Conservation (phyloP, 441 rosid genomes). For the Macaranga tanarius region DNA sequence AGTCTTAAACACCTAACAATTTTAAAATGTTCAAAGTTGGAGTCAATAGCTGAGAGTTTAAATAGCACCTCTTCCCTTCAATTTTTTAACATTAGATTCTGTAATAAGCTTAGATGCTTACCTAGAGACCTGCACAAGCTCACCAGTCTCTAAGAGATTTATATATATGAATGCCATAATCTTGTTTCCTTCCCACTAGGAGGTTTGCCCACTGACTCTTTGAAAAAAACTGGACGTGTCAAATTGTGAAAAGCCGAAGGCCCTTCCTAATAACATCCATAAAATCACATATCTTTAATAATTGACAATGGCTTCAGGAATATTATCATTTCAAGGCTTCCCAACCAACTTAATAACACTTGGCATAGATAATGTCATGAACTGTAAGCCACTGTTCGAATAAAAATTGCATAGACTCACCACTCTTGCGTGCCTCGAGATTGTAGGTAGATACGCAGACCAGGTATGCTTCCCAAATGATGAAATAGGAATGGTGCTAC, state of each 20-base stretch:
- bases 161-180: neutral
- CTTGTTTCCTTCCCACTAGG: neutral
- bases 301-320: neutral
- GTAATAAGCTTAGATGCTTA: neutral
- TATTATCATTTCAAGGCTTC: neutral
- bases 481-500: neutral
- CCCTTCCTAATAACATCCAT: slow-evolving; percentile 1
- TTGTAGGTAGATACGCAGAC: neutral
- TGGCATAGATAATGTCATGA: no score
- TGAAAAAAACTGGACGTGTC: neutral
- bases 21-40: neutral
- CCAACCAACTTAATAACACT: neutral
- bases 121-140: neutral
- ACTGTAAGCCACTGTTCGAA: neutral
- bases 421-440: neutral
- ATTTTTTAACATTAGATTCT: neutral
- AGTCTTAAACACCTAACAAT: neutral
- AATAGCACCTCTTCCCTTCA: neutral
- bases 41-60: neutral
- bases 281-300: neutral
- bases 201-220: neutral
- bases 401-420: neutral
- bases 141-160: neutral
- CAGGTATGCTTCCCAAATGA: neutral
- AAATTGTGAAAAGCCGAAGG: neutral